A percentile compares a stretch with the other conserved stretches of the same genome.
Conservation (phyloP, 2,329 filamentous ascomycete species). For the Oidium heveae region DNA sequence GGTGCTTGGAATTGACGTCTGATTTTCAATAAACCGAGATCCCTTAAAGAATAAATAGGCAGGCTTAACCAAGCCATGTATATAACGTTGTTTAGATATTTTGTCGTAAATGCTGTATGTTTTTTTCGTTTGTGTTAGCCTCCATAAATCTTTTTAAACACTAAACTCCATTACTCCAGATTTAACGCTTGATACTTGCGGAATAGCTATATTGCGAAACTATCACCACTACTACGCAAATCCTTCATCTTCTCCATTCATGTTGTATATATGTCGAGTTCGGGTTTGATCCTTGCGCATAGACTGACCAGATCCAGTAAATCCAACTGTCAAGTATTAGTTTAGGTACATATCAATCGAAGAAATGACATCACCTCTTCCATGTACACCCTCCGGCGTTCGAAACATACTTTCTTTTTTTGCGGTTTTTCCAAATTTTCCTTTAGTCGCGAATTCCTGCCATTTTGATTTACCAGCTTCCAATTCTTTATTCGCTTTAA, state of each 20-base stretch:
- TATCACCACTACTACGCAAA: slow-evolving; percentile 3
- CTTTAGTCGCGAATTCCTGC: slow-evolving; percentile 74
- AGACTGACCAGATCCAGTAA: slow-evolving; percentile 79
- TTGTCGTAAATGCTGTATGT: no score
- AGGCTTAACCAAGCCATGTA: no score
- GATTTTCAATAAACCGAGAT: no score
- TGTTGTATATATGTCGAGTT: slow-evolving; percentile 63
- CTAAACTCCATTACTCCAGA: slow-evolving; percentile 9
- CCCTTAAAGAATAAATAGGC: no score
- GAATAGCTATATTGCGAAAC: slow-evolving; percentile 5
- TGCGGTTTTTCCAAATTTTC: slow-evolving; percentile 34
- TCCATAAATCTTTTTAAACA: slow-evolving; percentile 11
- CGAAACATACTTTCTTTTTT: slow-evolving; percentile 97
- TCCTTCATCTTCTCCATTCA: slow-evolving; percentile 42
- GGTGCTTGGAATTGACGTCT: no score
- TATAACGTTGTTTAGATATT: no score
- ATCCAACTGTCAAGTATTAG: slow-evolving; percentile 42
- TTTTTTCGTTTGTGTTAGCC: slow-evolving; percentile 17
- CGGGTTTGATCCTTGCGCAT: slow-evolving; percentile 83
- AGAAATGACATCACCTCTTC: slow-evolving; percentile 38
- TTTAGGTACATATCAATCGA: slow-evolving; percentile 4
- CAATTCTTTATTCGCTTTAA: slow-evolving; percentile 72
- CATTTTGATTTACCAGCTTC: slow-evolving; percentile 82
- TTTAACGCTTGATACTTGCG: slow-evolving; percentile 11
- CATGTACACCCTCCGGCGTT: slow-evolving; percentile 64